Base-by-base conservation (phyloP, 1,284 basidiomycete species). In the Ceratobasidium sp. region DNA sequence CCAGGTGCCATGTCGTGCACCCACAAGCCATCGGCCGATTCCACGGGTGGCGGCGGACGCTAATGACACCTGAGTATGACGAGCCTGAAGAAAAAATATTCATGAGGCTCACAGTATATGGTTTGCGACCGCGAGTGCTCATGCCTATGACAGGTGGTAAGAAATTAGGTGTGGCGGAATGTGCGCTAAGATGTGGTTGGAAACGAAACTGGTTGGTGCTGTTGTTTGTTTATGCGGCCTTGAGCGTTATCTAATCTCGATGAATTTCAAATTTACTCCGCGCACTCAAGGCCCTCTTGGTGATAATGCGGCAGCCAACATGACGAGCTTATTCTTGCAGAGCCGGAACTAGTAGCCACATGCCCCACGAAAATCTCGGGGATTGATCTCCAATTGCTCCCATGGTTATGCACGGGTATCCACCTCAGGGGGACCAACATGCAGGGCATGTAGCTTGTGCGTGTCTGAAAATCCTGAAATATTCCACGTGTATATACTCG, bases 1-100 rank as follows among this genome's bases (percentile, higher is more conserved):
- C 82, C 84, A 15, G 90, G 90, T 69, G 91, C 90, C 82, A 87
- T 90, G 87, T 92, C 91, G 82, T 94, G 92, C 57, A 90, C 81
- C 92, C 92, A 93, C 81, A 88, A 86, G 77, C 89, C 91, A 66
- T 91, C 87, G 2, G 85, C 49, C 17, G 66, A 46, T 17, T 74
- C 70, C 15, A 51, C 57, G 0, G 56, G 52, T 17, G 70, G 65
- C 19, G 70, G 65, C 46, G 69, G 65, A 56, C 76, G 71, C 76
- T 77, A 19, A 37, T n/a, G 19, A 43, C 17, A 52, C 49, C 43
- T 68, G 22, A 77, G 57, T 46, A 44, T 11, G 22, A 69, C 1
- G 13, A 44, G 2, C 7, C n/a, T 7, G n/a, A 25, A 32, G 19
- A 43, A 9, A 15, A 29, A 22, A 51, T 17, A 65, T 34, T 9